Evolutionary conservation across 306 rosid genomes (phyloP).

Genomic region (Abrus pulchellus): DNA sequence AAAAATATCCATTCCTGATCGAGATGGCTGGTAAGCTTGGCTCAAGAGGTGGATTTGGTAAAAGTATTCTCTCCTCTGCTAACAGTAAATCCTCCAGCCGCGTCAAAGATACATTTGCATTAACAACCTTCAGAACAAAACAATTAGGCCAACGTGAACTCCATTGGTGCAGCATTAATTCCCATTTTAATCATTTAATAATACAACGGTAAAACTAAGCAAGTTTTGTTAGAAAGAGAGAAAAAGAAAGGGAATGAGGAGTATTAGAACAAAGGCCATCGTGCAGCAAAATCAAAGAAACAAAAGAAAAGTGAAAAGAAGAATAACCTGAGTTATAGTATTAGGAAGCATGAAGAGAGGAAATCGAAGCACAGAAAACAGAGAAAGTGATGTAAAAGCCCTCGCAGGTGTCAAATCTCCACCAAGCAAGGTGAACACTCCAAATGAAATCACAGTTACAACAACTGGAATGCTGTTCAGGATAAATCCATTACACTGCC

Average conservation of each 20-base stretch:
- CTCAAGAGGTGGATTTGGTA: conserved; percentile 90
- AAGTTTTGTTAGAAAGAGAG: neutral
- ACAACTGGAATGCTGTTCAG: conserved; percentile 93
- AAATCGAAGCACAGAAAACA: conserved; percentile 95
- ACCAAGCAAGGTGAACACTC: conserved; percentile 91
- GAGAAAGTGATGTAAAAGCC: conserved; percentile 96
- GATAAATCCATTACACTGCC: conserved; percentile 84
- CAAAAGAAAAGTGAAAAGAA: conserved; percentile 10
- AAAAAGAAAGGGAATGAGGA: neutral
- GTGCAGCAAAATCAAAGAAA: conserved; percentile 13
- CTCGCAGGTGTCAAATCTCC: conserved; percentile 94
- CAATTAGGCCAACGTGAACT: conserved; percentile 39
- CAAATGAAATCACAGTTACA: conserved; percentile 95
- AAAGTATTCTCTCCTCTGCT: conserved; percentile 86
- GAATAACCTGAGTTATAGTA: conserved; percentile 89
- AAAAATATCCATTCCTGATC: conserved; percentile 83
- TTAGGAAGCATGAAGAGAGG: conserved; percentile 99
- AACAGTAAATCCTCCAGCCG: conserved; percentile 86
- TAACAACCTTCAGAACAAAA: conserved; percentile 72
- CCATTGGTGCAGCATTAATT: conserved; percentile 12
- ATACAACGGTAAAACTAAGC: conserved; percentile 22
- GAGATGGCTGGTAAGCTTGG: conserved; percentile 83
- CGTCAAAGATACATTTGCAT: conserved; percentile 93
- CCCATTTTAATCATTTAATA: conserved; percentile 24
- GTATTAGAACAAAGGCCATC: conserved; percentile 12